Evolutionary conservation across 768 basidiomycete species (phyloP), one percentile per base, ranked within the genome.

Genomic region (Symmetrospora coprosmae): DNA sequence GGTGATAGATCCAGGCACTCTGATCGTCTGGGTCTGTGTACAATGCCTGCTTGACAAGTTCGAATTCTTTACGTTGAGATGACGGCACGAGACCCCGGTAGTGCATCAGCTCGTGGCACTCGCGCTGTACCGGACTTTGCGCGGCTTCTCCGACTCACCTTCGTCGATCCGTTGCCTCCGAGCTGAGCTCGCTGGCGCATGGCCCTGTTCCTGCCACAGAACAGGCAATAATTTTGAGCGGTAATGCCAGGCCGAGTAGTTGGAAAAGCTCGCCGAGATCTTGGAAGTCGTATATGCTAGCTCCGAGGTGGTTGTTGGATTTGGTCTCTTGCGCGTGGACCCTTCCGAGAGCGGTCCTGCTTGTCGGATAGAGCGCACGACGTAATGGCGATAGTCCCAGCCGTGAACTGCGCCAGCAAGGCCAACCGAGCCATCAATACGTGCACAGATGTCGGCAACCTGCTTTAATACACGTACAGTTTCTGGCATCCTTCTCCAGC

Each of bases 241-340:
- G 66, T 94, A 90, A 72, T 99, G 94, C 94, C 94, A 99, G 21
- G 94, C 94, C 64, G 89, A 92, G 71, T 94, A 97, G 71, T 99
- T 97, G 33, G 88, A 92, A 70, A 97, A 90, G 69, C 87, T 96
- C 48, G 83, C 76, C 72, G 86, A 83, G 65, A 99, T 97, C 76
- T 96, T 97, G 62, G 79, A 80, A 41, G 79, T 81, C 2, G 94
- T 97, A 70, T 87, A 97, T 0, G 76, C 77, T 27, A 99, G 73
- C 70, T 97, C 94, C 2, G 83, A 74, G 14, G 71, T 72, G 25
- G 71, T 66, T 5, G 51, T 45, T 0, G 68, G 61, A 76, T 75
- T 46, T 76, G 77, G 67, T 16, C 61, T 46, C 16, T 59, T 47
- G 14, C 59, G 58, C 0, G 43, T 21, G 34, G 46, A 33, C 38